Percentiles rank a stretch among this genome's conserved stretches.
These are phyloP conservation scores for Leishmania tarentolae DNA, from an alignment of 208 protist genomes.

Conservation along the genomic window DNA sequence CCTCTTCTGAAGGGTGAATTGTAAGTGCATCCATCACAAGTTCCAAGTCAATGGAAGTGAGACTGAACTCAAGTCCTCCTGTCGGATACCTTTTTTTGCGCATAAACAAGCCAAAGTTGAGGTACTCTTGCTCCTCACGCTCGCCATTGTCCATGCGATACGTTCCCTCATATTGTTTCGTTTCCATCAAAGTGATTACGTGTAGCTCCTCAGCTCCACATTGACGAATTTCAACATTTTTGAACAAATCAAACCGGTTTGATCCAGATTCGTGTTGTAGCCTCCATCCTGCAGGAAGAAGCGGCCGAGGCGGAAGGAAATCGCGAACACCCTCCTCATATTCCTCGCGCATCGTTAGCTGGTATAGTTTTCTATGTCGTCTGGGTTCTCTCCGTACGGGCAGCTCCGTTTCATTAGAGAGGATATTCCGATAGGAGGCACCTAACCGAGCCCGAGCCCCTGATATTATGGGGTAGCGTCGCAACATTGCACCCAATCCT, in stretches of 20 bases:
- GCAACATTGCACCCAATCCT: neutral
- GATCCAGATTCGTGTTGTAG: conserved; percentile 49
- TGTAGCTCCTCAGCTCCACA: conserved; percentile 75
- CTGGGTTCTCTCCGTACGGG: conserved; percentile 21
- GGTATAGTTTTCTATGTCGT: conserved; percentile 50
- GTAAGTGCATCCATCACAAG: conserved; percentile 84
- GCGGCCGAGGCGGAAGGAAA: conserved; percentile 74
- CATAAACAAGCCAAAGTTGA: conserved; percentile 83
- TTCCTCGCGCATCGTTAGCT: conserved; percentile 63
- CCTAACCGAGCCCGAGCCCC: neutral
- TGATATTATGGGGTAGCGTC: neutral
- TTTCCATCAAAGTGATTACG: conserved; percentile 68
- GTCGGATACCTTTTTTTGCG: conserved; percentile 55
- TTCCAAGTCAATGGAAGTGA: conserved; percentile 90
- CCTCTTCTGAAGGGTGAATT: conserved; percentile 61
- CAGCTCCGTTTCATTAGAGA: neutral
- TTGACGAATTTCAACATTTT: conserved; percentile 62
- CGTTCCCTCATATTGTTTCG: conserved; percentile 79
- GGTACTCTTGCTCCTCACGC: conserved; percentile 83
- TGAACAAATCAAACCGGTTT: conserved; percentile 79
- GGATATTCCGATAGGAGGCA: neutral
- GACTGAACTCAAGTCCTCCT: conserved; percentile 72
- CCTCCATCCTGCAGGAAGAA: conserved; percentile 68
- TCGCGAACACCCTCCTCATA: conserved; percentile 77
- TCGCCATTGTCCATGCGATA: conserved; percentile 90